These are phyloP conservation scores for Eucalyptus melliodora DNA, from an alignment of 345 rosid species.

Conservation along the genomic window DNA sequence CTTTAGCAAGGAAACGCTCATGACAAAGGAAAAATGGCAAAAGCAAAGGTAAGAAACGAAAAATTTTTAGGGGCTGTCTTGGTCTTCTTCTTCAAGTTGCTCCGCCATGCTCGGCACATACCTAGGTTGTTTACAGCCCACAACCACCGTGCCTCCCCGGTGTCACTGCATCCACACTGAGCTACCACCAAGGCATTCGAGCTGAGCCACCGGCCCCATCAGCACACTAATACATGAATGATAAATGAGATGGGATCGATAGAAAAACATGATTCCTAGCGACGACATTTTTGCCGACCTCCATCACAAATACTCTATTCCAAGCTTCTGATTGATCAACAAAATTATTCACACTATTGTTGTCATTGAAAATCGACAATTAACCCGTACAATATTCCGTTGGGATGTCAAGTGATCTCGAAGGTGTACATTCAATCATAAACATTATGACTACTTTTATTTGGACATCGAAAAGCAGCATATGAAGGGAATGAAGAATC, in stretches of 20 bases:
- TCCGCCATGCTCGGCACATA: not conserved
- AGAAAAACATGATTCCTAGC: not conserved
- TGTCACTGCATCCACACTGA: not conserved
- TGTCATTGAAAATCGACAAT: not conserved
- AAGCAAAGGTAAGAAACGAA: not conserved
- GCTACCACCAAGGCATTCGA: not conserved
- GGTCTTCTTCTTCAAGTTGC: not conserved
- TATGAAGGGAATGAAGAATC: not conserved
- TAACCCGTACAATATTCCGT: rapidly evolving
- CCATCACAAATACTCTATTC: not conserved
- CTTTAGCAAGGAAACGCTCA: not conserved
- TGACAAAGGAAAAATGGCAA: not conserved
- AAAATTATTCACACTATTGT: not conserved
- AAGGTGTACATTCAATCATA: not conserved
- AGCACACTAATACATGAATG: not conserved
- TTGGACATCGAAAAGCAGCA: not conserved
- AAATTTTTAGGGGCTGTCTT: not conserved
- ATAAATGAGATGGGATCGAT: not conserved
- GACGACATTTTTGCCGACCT: not conserved
- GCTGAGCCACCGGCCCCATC: not conserved
- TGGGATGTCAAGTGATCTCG: not conserved
- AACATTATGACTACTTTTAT: not conserved
- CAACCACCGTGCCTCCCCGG: not conserved
- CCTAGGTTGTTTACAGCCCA: not conserved
- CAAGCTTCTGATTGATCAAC: not conserved